Percentiles rank a stretch among this genome's conserved stretches.
These are phyloP conservation scores for Xylaria grammica DNA, from an alignment of 495 filamentous ascomycete species.

Conservation along the genomic window DNA sequence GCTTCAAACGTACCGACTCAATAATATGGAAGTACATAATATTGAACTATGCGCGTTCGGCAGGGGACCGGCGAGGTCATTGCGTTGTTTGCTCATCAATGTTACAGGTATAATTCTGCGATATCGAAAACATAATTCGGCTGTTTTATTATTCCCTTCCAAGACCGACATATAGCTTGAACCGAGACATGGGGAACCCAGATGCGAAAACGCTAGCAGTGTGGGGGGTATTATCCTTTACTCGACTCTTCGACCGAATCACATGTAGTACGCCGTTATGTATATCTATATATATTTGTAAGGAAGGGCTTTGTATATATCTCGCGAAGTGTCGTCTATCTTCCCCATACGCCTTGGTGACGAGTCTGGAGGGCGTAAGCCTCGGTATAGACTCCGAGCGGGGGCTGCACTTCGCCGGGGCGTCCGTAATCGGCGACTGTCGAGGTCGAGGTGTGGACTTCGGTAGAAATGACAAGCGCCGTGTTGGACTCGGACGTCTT, in stretches of 20 bases:
- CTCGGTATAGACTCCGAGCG: slow-evolving; percentile 20
- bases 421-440: neutral
- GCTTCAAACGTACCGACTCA: too few species aligned
- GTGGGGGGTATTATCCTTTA: slow-evolving; percentile 7
- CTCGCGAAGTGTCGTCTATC: neutral
- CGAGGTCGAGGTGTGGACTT: slow-evolving; percentile 9
- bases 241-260: neutral
- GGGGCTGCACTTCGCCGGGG: neutral
- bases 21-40: too few species aligned
- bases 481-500: slow-evolving; percentile 1
- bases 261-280: too few species aligned
- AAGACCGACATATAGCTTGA: neutral
- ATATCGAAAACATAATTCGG: too few species aligned
- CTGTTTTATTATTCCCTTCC: neutral
- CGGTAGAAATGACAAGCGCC: slow-evolving; percentile 12
- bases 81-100: neutral
- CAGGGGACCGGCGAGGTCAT: neutral
- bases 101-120: neutral
- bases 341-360: neutral
- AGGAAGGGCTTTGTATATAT: neutral
- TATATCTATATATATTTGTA: slow-evolving; percentile 1
- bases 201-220: neutral
- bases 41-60: too few species aligned
- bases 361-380: slow-evolving; percentile 10
- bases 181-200: too few species aligned